phyloP scores from a whole-genome alignment of 805 yeast species.

The Metschnikowia picachoensis region DNA sequence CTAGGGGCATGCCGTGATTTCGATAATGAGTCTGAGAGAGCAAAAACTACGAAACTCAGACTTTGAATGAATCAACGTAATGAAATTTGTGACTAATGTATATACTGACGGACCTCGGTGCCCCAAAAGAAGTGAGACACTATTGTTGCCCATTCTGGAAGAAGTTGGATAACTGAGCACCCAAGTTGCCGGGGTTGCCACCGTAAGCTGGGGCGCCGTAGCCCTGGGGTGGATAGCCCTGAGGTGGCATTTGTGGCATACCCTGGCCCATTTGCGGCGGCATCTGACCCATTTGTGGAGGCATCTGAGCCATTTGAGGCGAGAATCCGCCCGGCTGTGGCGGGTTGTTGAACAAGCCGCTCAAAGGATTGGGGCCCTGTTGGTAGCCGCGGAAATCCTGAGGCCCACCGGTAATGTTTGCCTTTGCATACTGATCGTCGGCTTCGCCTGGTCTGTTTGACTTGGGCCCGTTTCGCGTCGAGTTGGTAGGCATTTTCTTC shows the following conservation, averaged over 20 bases:
- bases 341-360: slow-evolving; percentile 38
- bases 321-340: slow-evolving; percentile 14
- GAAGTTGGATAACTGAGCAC: slow-evolving; percentile 38
- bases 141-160: slow-evolving; percentile 23
- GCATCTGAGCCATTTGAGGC: slow-evolving; percentile 13
- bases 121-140: too few species aligned
- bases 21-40: too few species aligned
- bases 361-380: slow-evolving; percentile 44
- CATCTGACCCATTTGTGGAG: slow-evolving; percentile 5
- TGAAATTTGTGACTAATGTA: too few species aligned
- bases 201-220: slow-evolving; percentile 14
- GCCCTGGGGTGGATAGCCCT: slow-evolving; percentile 11
- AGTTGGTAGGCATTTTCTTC: slow-evolving; percentile 87
- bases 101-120: too few species aligned
- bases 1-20: too few species aligned
- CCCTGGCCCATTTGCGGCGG: slow-evolving; percentile 4
- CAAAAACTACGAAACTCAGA: too few species aligned
- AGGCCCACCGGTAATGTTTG: slow-evolving; percentile 35
- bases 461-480: slow-evolving; percentile 80
- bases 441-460: slow-evolving; percentile 64
- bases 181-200: slow-evolving; percentile 27
- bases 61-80: too few species aligned
- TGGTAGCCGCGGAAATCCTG: slow-evolving; percentile 34
- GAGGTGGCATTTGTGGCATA: slow-evolving; percentile 7
- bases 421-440: slow-evolving; percentile 38